Percentiles rank a stretch among this genome's conserved stretches.
phyloP scores from a whole-genome alignment of 306 rosid species.

The Cicer yamashitae region DNA sequence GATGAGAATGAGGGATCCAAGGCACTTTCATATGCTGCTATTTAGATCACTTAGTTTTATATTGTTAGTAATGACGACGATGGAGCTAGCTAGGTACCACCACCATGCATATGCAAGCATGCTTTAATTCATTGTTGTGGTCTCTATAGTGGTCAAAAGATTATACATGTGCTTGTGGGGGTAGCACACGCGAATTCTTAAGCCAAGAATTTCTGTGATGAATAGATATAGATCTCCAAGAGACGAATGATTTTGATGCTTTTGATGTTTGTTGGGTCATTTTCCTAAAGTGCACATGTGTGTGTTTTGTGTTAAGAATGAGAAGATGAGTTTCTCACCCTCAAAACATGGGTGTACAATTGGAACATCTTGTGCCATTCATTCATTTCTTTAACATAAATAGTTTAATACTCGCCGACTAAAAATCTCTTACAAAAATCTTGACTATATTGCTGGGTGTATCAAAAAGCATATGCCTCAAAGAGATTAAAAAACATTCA shows the following conservation, averaged over 20 bases:
- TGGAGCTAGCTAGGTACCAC: conserved; percentile 54
- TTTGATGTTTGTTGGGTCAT: conserved; percentile 70
- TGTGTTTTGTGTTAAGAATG: conserved; percentile 9
- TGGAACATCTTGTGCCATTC: not conserved
- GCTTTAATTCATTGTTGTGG: conserved; percentile 25
- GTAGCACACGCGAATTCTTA: conserved; percentile 54
- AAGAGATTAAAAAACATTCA: too few species aligned
- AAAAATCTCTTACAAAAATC: too few species aligned
- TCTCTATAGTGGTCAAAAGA: conserved; percentile 64
- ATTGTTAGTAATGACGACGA: conserved; percentile 12
- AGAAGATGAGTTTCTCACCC: not conserved
- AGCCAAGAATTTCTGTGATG: conserved; percentile 39
- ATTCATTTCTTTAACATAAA: not conserved
- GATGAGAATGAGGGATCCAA: conserved; percentile 87
- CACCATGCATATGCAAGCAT: conserved; percentile 40
- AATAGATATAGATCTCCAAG: conserved; percentile 41
- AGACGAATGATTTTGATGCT: conserved; percentile 55
- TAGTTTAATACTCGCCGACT: not conserved
- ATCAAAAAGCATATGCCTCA: too few species aligned
- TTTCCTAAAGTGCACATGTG: conserved; percentile 46
- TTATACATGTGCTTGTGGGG: conserved; percentile 36
- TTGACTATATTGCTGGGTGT: too few species aligned
- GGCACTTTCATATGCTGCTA: conserved; percentile 72
- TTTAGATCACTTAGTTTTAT: conserved; percentile 41
- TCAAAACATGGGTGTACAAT: conserved; percentile 17